phyloP scores from a whole-genome alignment of 345 rosid genomes.

The Nasturtium officinale region DNA sequence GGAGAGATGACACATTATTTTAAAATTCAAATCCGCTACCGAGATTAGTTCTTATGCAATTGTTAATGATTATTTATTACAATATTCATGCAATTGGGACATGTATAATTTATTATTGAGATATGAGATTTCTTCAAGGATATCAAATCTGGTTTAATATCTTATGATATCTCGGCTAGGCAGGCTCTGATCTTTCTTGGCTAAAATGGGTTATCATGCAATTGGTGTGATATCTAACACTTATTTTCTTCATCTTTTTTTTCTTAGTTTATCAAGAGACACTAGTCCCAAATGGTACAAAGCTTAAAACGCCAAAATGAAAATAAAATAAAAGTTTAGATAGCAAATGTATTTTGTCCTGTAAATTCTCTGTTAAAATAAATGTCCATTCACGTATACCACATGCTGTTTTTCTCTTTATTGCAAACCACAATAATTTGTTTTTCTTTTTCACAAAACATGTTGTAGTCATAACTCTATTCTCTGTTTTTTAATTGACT shows the following conservation, averaged over 20 bases:
- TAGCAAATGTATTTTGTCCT: neutral
- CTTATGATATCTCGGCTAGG: no score
- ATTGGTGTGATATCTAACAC: neutral
- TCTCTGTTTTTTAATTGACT: neutral
- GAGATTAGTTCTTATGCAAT: no score
- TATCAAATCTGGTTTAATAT: no score
- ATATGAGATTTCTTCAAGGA: no score
- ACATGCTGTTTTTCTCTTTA: neutral
- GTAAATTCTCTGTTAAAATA: neutral
- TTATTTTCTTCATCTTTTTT: neutral
- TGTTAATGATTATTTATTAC: no score
- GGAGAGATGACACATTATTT: no score
- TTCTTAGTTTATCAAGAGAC: neutral
- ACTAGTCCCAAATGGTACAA: neutral
- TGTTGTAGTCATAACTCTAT: slow-evolving; percentile 4
- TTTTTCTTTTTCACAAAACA: neutral
- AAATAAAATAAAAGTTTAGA: no score
- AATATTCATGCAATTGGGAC: no score
- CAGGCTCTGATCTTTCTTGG: neutral
- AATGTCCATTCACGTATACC: neutral
- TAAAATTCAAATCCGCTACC: no score
- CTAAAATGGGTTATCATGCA: neutral
- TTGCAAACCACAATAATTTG: neutral
- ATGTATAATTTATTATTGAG: no score
- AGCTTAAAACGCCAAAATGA: neutral